phyloP scores from a whole-genome alignment of 257 asterid species.

The Nicotiana knightiana region DNA sequence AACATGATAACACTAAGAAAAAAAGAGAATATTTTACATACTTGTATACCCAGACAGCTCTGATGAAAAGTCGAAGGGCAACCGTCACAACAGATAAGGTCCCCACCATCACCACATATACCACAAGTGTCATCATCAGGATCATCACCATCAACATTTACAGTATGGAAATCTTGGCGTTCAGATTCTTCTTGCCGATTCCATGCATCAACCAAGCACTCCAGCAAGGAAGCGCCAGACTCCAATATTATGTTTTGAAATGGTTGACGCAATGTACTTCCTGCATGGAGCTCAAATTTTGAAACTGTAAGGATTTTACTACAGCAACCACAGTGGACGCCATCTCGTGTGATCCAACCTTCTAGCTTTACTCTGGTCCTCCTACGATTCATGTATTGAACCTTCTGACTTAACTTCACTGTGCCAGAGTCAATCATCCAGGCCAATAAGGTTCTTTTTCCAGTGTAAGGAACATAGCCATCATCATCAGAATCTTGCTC shows the following conservation, averaged over 20 bases:
- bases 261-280: conserved; percentile 83
- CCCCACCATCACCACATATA: conserved; percentile 97
- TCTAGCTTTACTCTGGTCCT: conserved; percentile 70
- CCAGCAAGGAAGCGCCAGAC: conserved; percentile 76
- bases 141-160: conserved; percentile 68
- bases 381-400: conserved; percentile 86
- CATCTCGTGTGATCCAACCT: conserved; percentile 97
- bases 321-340: conserved; percentile 97
- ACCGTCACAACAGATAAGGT: conserved; percentile 92
- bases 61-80: conserved; percentile 98
- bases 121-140: conserved; percentile 96
- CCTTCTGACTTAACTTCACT: conserved; percentile 65
- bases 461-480: conserved; percentile 71
- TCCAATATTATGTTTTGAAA: conserved; percentile 79
- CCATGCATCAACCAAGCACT: conserved; percentile 92
- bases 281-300: conserved; percentile 97
- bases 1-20: background rate
- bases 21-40: conserved; percentile 17
- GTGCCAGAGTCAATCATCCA: conserved; percentile 84
- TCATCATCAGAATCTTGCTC: conserved; percentile 55
- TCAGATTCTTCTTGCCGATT: conserved; percentile 67
- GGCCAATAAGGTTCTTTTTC: conserved; percentile 81
- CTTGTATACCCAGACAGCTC: conserved; percentile 77
- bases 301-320: conserved; percentile 89
- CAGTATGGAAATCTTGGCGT: conserved; percentile 45